Base-by-base conservation (phyloP, 495 filamentous ascomycete species). In the Penicillium bovifimosum region DNA sequence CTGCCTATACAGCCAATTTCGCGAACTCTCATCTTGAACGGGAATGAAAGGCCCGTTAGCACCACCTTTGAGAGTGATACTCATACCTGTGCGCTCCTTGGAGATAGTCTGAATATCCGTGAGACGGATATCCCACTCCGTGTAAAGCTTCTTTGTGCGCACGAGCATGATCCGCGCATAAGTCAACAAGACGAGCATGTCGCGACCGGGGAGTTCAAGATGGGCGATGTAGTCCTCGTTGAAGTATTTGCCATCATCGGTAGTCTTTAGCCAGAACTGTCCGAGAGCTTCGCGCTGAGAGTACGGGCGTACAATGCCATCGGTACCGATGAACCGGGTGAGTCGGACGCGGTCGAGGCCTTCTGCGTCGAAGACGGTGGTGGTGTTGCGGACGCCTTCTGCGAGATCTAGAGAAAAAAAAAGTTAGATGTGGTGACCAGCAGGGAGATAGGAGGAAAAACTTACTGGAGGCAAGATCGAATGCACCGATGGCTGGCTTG, bases 181-280 rank as follows among this genome's bases (percentile, higher is more conserved):
- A 16, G 93, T 97, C 55, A 98, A 80, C 84, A 98, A 88, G 52
- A 96, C 87, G 45, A 97, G 81, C 81, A 95, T 87, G 61, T 96
- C 93, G 62, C 91, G 85, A 8, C 86, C 81, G 6, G 86, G 87
- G 27, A 98, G 84, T 64, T 97, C 93, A 17, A 98, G 78, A 57
- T 98, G 93, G 10, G 91, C 93, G 62, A 98, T 93, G 71, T 98
- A 98, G 62, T 91, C 81, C 68, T 97, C 95, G 71, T 92, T 84
- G 80, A 98, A 98, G 75, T 88, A 96, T 72, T 91, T 95, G 41
- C 93, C 93, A 53, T 95, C 91, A 63, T 97, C 95, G 1, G 93
- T 79, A 17, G 95, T 95, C 76, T 98, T 98, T 58, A 98, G 83
- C 93, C 93, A 98, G 75, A 91, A 95, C 68, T 98, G 93, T 8